A percentile compares a stretch with the other conserved stretches of the same genome.
Conservation (phyloP, 192 early-diverging fungal species). For the Anaeromyces robustus region DNA sequence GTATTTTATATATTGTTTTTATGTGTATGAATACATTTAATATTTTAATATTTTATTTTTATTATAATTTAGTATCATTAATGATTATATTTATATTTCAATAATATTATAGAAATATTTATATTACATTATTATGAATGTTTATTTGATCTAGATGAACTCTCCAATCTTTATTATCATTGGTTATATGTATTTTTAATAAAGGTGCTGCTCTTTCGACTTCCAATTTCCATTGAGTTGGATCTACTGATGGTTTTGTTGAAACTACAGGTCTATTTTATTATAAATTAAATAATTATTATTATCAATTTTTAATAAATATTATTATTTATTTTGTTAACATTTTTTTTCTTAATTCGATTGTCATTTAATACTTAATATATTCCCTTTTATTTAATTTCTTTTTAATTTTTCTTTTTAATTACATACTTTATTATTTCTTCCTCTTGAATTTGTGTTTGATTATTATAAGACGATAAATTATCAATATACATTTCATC, state of each 20-base stretch:
- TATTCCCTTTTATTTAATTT: neutral
- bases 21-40: too few species aligned
- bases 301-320: neutral
- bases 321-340: too few species aligned
- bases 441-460: neutral
- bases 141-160: conserved; percentile 38
- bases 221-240: conserved; percentile 32
- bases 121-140: conserved; percentile 23
- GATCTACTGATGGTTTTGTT: conserved; percentile 21
- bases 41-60: too few species aligned
- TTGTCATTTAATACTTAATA: too few species aligned
- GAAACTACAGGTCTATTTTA: neutral
- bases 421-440: conserved; percentile 10
- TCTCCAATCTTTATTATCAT: conserved; percentile 47
- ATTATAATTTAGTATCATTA: too few species aligned
- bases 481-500: conserved; percentile 24
- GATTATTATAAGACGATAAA: neutral
- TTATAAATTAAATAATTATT: neutral
- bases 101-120: too few species aligned
- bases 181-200: conserved; percentile 28
- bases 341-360: too few species aligned
- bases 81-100: too few species aligned
- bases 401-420: neutral
- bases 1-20: too few species aligned
- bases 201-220: conserved; percentile 38